Evolutionary conservation across 257 asterid species (phyloP).

Genomic region (Salvia splendens): DNA sequence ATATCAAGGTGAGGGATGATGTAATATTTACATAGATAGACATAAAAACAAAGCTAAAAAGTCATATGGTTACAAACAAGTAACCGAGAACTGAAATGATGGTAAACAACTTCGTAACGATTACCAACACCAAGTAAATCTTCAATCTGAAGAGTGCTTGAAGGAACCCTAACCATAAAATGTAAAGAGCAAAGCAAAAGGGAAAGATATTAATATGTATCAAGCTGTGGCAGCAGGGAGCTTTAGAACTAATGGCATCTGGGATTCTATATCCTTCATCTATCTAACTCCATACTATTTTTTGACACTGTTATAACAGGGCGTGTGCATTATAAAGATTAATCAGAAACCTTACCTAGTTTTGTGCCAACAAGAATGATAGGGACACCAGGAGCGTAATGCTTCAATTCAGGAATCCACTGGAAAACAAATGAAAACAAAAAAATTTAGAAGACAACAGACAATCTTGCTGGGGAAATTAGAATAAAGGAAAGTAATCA

Average conservation of each 20-base stretch:
- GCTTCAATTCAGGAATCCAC: conserved; percentile 89
- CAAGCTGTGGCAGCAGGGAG: conserved; percentile 10
- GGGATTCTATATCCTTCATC: conserved; percentile 17
- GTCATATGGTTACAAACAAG: background rate
- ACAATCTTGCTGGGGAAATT: conserved; percentile 6
- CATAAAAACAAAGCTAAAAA: conserved; percentile 6
- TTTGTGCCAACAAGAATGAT: conserved; percentile 81
- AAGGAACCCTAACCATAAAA: background rate
- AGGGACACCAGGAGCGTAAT: conserved; percentile 79
- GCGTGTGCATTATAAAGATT: conserved; percentile 4
- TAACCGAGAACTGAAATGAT: background rate
- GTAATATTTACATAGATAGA: background rate
- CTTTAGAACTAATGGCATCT: background rate
- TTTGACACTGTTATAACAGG: conserved; percentile 6
- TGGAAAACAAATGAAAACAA: conserved; percentile 32
- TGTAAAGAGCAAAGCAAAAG: background rate
- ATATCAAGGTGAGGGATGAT: background rate
- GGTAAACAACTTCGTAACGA: background rate
- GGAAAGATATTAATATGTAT: background rate
- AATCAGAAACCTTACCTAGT: conserved; percentile 56
- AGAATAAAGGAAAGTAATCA: conserved; percentile 11
- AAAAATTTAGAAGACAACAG: conserved; percentile 6
- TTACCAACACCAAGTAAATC: conserved; percentile 12
- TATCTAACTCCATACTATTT: conserved; percentile 17
- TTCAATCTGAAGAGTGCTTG: background rate